Evolutionary conservation across 371 early-diverging fungal species (phyloP).

Genomic region (Mucor mucedo): DNA sequence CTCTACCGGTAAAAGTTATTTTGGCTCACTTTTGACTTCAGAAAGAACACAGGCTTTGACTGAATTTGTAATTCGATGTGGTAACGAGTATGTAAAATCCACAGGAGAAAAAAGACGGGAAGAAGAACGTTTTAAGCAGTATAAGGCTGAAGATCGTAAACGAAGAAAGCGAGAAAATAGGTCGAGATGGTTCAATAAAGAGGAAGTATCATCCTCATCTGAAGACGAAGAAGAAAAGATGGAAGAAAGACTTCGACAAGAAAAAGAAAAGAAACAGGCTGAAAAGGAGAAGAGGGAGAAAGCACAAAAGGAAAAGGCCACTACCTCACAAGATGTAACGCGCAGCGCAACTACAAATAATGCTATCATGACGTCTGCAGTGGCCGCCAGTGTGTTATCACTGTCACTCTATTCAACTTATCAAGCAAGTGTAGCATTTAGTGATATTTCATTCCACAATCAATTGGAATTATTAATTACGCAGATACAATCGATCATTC

Average conservation of each 20-base stretch:
- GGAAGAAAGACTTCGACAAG: constrained; percentile 17
- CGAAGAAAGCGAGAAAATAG: constrained; percentile 5
- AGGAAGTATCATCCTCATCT: background rate
- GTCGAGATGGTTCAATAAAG: constrained; percentile 7
- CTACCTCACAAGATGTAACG: background rate
- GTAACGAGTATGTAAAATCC: constrained; percentile 33
- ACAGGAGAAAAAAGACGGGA: constrained; percentile 14
- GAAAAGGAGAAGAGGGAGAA: constrained; percentile 16
- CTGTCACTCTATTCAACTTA: constrained; percentile 61
- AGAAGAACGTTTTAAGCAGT: background rate
- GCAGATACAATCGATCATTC: constrained; percentile 51
- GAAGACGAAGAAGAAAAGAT: constrained; percentile 22
- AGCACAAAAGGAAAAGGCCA: constrained; percentile 6
- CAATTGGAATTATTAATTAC: constrained; percentile 49
- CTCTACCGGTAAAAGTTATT: constrained; percentile 8
- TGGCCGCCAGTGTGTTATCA: constrained; percentile 51
- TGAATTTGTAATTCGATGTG: constrained; percentile 26
- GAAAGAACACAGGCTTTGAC: constrained; percentile 17
- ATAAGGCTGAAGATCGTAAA: constrained; percentile 2
- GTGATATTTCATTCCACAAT: constrained; percentile 55
- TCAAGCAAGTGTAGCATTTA: constrained; percentile 50
- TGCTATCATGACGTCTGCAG: constrained; percentile 39
- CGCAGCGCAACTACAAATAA: constrained; percentile 1
- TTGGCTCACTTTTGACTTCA: constrained; percentile 15
- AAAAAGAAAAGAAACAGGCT: constrained; percentile 17